Base-by-base conservation (phyloP, 2,329 filamentous ascomycete genomes). In the Cladophialophora yegresii region DNA sequence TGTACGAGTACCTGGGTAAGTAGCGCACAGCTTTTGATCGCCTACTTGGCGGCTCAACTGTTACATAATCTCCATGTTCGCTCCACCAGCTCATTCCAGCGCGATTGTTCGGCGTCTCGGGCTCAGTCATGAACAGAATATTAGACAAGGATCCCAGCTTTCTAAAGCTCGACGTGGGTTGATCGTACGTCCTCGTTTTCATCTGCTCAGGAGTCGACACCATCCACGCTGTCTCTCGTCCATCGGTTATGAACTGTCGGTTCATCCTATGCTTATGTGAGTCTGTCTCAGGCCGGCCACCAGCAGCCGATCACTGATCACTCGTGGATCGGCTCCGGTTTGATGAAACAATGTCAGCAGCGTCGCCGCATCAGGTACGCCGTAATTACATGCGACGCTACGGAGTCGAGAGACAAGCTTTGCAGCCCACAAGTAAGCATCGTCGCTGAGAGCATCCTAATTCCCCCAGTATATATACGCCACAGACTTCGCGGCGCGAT, bases 281-380 rank as follows among this genome's bases (percentile, higher is more conserved):
- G 36, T 43, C 5, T 43, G 8, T n/a, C n/a, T n/a, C 36, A 43
- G 36, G 36, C 36, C 5, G 16, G n/a, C n/a, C n/a, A n/a, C n/a
- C n/a, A n/a, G n/a, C n/a, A n/a, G n/a, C n/a, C n/a, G n/a, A n/a
- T n/a, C n/a, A n/a, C 36, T 16, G 6, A 43, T 43, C 36, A 7
- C 16, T 43, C 16, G 16, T 12, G 16, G 16, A 43, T 43, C 36
- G 13, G 16, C 47, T 26, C 10, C 47, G 20, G 20, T 10, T 50
- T 26, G 16, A 43, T 50, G 20, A 13, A 50, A 12, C 47, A 50
- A 50, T 50, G 47, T 50, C 47, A 50, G 47, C 47, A 50, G 23
- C 23, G 22, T 26, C 22, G 22, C 23, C 45, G 20, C 3, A 49
- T 23, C 20, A 13, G 23, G 12, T 20, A 49, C 20, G n/a, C 20